A percentile compares a stretch with the other conserved stretches of the same genome.
phyloP scores from a whole-genome alignment of 2,329 filamentous ascomycete genomes.

The Immersiporthe knoxdaviesiana region DNA sequence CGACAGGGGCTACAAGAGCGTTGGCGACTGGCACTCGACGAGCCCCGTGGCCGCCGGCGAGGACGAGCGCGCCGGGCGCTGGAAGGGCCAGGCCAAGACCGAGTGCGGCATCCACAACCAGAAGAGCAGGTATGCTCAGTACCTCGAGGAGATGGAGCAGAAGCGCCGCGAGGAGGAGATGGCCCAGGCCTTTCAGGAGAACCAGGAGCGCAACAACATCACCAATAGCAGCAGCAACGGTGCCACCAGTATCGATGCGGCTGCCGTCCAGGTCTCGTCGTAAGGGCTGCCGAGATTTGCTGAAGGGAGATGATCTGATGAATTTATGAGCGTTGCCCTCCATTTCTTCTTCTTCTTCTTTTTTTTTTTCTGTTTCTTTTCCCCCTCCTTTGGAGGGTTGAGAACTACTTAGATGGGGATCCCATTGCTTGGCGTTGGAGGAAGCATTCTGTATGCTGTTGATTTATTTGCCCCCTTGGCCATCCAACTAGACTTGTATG shows the following conservation, averaged over 20 bases:
- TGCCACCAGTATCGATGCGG: conserved; percentile 18
- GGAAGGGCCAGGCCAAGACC: conserved; percentile 95
- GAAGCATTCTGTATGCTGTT: conserved; percentile 18
- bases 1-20: conserved; percentile 94
- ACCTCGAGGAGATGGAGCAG: conserved; percentile 72
- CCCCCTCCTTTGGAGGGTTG: neutral
- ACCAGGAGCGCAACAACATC: conserved; percentile 24
- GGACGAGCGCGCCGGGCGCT: conserved; percentile 93
- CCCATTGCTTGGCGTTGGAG: conserved; percentile 26
- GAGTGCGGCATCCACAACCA: conserved; percentile 99
- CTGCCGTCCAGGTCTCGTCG: conserved; percentile 27
- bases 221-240: neutral
- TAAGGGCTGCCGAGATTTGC: neutral
- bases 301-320: conserved; percentile 20
- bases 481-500: conserved; percentile 11
- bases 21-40: conserved; percentile 98
- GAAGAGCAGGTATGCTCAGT: conserved; percentile 89
- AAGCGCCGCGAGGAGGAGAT: conserved; percentile 31
- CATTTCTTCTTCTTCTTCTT: neutral
- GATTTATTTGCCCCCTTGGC: conserved; percentile 23
- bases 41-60: conserved; percentile 87
- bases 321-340: conserved; percentile 26
- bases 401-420: neutral
- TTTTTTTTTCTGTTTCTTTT: neutral
- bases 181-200: conserved; percentile 29